phyloP scores from a whole-genome alignment of 345 rosid species.

The Gossypium ekmanianum region DNA sequence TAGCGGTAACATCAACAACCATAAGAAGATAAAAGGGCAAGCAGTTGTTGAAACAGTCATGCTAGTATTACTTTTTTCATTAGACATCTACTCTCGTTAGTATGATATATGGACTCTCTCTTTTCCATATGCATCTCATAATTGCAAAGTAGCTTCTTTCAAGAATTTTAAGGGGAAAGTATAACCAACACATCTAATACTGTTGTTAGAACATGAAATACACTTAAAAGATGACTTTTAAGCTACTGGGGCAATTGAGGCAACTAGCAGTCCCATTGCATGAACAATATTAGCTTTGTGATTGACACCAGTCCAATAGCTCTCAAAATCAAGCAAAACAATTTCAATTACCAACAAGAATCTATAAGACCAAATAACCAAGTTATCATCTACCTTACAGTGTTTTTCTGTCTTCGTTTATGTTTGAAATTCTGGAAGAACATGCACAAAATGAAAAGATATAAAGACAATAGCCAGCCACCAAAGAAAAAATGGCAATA shows the following conservation, averaged over 20 bases:
- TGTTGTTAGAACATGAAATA: background rate
- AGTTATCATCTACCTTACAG: background rate
- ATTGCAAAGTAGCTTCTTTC: background rate
- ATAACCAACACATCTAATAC: constrained; percentile 1
- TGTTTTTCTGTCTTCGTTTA: background rate
- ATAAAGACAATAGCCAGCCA: background rate
- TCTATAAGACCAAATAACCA: background rate
- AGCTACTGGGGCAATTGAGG: background rate
- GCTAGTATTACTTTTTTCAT: background rate
- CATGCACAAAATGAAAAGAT: background rate
- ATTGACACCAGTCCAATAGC: background rate
- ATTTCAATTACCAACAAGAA: background rate
- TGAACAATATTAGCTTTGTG: background rate
- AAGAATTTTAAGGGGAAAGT: background rate
- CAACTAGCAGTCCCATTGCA: background rate
- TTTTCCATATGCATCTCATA: background rate
- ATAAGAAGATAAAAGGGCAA: background rate
- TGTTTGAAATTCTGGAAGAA: background rate
- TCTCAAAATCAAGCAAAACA: background rate
- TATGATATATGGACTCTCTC: background rate
- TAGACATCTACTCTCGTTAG: background rate
- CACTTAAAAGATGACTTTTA: constrained; percentile 11
- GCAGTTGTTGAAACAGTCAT: background rate
- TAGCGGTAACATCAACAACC: background rate
- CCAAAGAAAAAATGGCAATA: background rate